Evolutionary conservation across 257 asterid genomes (phyloP), one percentile per base, ranked within the genome.

Genomic region (Fraxinus anomala): DNA sequence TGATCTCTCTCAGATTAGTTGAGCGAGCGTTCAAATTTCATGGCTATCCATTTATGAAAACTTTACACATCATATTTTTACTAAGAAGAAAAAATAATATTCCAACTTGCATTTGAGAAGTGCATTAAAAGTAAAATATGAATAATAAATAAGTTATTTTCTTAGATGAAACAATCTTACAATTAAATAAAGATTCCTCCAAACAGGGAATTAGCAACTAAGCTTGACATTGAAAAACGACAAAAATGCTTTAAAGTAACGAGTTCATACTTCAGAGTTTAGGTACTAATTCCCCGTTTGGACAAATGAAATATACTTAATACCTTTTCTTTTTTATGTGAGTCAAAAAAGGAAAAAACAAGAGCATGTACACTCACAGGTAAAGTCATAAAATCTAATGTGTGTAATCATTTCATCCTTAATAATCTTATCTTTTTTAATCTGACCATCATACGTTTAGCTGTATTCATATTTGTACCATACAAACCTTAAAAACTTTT

Each of bases 311-410:
- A 21, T 73, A 42, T 1, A 63, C 5, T 73, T 36, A 33, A 31
- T 70, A 36, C 71, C 37, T 68, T 76, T 76, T n/a, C 80, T 39
- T 76, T 80, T 26, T 6, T 66, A n/a, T 77, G 65, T 36, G 81
- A 78, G 91, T 88, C 91, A 89, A 89, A 88, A 88, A 85, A 33
- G 82, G 47, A 33, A 24, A 24, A 84, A 81, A 72, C 76, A 74
- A 59, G 72, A 76, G 87, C 82, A 85, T 85, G 84, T 80, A 79
- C 90, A 67, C 81, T 69, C 36, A 67, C 74, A 69, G 85, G 80
- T 56, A 72, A 84, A 72, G 85, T 69, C 76, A 0, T 6, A 37
- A 42, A 79, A 77, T 81, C 73, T 79, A 74, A 82, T 80, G 68
- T 78, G 7, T 80, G 82, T 71, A 85, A 85, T 85, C 80, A 89